A percentile compares a stretch with the other conserved stretches of the same genome.
Evolutionary conservation across 345 rosid genomes (phyloP).

Genomic region (Gossypium herbaceum): DNA sequence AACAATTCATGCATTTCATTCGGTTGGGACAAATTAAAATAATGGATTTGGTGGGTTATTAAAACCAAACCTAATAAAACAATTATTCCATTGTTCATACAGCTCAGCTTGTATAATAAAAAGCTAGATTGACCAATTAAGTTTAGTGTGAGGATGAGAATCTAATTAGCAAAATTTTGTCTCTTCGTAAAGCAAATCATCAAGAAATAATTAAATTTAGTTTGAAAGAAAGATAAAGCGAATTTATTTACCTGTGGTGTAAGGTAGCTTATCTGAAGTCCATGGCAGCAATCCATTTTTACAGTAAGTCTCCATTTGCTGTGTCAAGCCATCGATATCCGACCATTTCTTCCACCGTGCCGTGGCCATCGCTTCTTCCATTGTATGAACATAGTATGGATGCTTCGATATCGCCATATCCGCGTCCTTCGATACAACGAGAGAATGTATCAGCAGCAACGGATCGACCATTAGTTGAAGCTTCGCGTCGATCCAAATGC

Average conservation of each 20-base stretch:
- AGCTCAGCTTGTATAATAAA: background rate
- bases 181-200: background rate
- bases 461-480: conserved; percentile 84
- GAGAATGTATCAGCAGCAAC: conserved; percentile 59
- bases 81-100: background rate
- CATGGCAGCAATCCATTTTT: conserved; percentile 80
- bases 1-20: background rate
- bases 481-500: conserved; percentile 91
- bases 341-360: conserved; percentile 94
- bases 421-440: conserved; percentile 41
- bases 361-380: conserved; percentile 97
- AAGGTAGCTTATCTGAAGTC: conserved; percentile 63
- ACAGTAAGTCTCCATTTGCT: conserved; percentile 90
- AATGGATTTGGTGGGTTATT: background rate
- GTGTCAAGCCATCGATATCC: conserved; percentile 50
- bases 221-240: background rate
- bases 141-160: background rate
- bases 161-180: background rate
- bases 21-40: background rate
- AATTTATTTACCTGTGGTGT: conserved; percentile 56
- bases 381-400: conserved; percentile 60
- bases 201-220: background rate
- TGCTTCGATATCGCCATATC: conserved; percentile 85
- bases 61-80: background rate
- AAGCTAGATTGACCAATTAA: background rate